Evolutionary conservation across 2,329 filamentous ascomycete genomes (phyloP).

Genomic region (Fusarium keratoplasticum): DNA sequence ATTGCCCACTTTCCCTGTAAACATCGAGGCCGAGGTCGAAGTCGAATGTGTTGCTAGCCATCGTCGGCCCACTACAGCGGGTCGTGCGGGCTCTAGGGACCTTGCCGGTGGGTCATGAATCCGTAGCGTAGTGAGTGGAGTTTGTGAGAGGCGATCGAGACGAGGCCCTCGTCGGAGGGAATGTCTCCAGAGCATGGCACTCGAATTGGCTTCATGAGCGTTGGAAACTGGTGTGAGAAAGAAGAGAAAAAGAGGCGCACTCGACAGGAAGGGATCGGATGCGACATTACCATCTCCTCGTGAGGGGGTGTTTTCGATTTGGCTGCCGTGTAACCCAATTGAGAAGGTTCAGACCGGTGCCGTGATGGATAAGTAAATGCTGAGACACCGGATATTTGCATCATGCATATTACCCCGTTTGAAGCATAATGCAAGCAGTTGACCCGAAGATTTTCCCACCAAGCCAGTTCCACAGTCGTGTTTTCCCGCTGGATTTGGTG

Average conservation of each 20-base stretch:
- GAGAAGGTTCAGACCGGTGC: conserved; percentile 22
- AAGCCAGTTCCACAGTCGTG: conserved; percentile 21
- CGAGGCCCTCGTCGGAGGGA: conserved; percentile 38
- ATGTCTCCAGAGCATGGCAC: conserved; percentile 48
- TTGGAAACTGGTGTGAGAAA: background rate
- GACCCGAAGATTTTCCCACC: conserved; percentile 41
- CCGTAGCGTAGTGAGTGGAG: conserved; percentile 38
- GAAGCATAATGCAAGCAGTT: conserved; percentile 15
- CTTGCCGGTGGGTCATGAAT: conserved; percentile 40
- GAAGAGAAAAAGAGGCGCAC: conserved; percentile 16
- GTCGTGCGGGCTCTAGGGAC: conserved; percentile 27
- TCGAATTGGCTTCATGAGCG: conserved; percentile 12
- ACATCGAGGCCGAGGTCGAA: conserved; percentile 6
- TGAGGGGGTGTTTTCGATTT: conserved; percentile 29
- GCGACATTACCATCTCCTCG: conserved; percentile 29
- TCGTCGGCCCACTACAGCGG: conserved; percentile 41
- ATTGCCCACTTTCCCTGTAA: conserved; percentile 11
- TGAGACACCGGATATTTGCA: conserved; percentile 13
- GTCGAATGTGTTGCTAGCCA: conserved; percentile 40
- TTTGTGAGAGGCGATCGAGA: conserved; percentile 34
- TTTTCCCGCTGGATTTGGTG: conserved; percentile 37
- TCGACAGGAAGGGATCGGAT: conserved; percentile 7
- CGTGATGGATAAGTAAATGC: conserved; percentile 28
- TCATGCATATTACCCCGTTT: background rate
- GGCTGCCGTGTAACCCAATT: conserved; percentile 41